Base-by-base conservation (phyloP, 140 eudicot genomes). In the Senecio squalidus region DNA sequence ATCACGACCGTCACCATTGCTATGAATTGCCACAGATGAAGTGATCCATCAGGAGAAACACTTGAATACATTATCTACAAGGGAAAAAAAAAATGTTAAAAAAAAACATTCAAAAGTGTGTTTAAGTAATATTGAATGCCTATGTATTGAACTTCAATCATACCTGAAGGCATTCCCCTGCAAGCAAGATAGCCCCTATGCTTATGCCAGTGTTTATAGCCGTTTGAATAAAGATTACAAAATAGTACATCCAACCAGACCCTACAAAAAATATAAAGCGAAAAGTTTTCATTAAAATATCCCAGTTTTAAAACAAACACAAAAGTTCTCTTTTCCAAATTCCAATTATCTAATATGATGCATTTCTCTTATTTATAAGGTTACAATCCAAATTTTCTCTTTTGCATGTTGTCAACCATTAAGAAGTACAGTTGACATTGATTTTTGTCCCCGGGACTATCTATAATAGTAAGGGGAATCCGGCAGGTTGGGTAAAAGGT, bases 161-260 rank as follows among this genome's bases (percentile, higher is more conserved):
- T 83, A 88, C 96, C 89, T 87, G 79, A 55, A 91, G 86, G 73
- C 86, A 83, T 83, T 87, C 71, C 24, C 94, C 96, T 23, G 96
- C 92, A 28, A 92, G 94, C 65, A 92, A 74, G 67, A 87, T 86
- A 18, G 84, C 84, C 64, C 96, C 98, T 30, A 87, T 84, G 61
- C 88, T 77, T 50, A 92, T 83, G 25, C 96, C 98, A 14, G 92
- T 81, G 72, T 92, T 92, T 44, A 92, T 84, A 16, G 96, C 86
- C 1, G 95, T 92, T 62, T 92, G 98, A 50, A 92, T 84, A 66
- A 73, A 83, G 47, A 92, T 75, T 58, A 92, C 98, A 58, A 92
- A 87, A 74, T 92, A 55, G 60, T 15, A 55, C 60, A 55, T 55
- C 44, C 60, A 20, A 9, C 60, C 60, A 16, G 60, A 55, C 15